Percentiles rank a stretch among this genome's conserved stretches.
Conservation (phyloP, 768 basidiomycete genomes). For the Amanita pseudoporphyria region DNA sequence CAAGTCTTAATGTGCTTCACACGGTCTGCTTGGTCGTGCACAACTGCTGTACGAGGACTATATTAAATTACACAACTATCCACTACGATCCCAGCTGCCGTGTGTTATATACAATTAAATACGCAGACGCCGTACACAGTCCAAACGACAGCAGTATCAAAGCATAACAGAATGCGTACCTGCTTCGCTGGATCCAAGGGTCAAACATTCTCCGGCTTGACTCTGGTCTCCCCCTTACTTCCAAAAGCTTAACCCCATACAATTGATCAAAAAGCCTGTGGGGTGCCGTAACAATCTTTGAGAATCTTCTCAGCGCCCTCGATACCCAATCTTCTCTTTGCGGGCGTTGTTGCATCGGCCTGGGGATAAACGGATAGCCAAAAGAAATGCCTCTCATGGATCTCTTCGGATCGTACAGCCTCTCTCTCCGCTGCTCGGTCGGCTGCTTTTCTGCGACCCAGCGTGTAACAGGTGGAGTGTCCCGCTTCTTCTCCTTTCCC, state of each 20-base stretch:
- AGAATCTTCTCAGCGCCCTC: slow-evolving; percentile 12
- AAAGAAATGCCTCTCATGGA: slow-evolving; percentile 36
- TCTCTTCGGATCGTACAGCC: slow-evolving; percentile 35
- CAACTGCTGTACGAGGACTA: background rate
- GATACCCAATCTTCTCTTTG: slow-evolving; percentile 17
- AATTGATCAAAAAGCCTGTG: slow-evolving; percentile 33
- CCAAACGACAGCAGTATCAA: slow-evolving; percentile 34
- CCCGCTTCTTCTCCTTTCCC: slow-evolving; percentile 17
- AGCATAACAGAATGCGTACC: slow-evolving; percentile 47
- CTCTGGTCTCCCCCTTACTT: slow-evolving; percentile 36
- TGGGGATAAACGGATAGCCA: slow-evolving; percentile 53
- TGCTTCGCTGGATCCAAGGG: slow-evolving; percentile 48
- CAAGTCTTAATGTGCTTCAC: slow-evolving; percentile 1
- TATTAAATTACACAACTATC: slow-evolving; percentile 1
- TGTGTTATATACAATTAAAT: slow-evolving; percentile 35
- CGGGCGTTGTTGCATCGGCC: slow-evolving; percentile 21
- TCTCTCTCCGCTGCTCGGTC: slow-evolving; percentile 31
- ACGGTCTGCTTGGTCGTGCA: no score
- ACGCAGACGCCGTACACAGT: slow-evolving; percentile 27
- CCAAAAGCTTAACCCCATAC: slow-evolving; percentile 32
- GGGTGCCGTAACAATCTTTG: slow-evolving; percentile 31
- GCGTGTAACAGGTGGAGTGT: slow-evolving; percentile 26
- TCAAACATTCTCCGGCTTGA: slow-evolving; percentile 41
- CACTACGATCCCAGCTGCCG: slow-evolving; percentile 19
- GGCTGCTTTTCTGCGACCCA: slow-evolving; percentile 36